Percentiles rank a stretch among this genome's conserved stretches.
Conservation (phyloP, 768 basidiomycete genomes). For the Boletus insuetus region DNA sequence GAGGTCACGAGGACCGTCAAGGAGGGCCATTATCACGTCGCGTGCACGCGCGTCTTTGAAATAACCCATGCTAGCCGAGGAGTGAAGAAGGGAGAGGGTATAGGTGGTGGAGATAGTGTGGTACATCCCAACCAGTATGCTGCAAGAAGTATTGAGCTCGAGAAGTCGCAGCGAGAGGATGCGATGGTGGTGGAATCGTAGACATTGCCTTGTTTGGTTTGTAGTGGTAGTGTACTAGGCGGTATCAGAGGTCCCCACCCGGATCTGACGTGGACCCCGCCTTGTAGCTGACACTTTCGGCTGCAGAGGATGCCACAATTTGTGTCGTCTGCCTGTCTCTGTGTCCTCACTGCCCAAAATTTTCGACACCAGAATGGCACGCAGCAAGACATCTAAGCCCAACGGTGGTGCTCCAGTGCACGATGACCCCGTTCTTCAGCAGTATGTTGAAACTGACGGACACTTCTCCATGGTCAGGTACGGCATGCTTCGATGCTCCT, state of each 20-base stretch:
- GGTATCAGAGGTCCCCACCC: slow-evolving; percentile 20
- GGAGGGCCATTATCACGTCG: slow-evolving; percentile 84
- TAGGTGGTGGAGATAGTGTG: slow-evolving; percentile 82
- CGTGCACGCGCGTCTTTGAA: slow-evolving; percentile 96
- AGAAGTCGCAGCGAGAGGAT: slow-evolving; percentile 42
- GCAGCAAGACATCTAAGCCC: slow-evolving; percentile 28
- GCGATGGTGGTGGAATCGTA: slow-evolving; percentile 42
- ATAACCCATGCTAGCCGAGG: slow-evolving; percentile 73
- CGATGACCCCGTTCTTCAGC: slow-evolving; percentile 52
- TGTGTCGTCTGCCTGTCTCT: slow-evolving; percentile 29
- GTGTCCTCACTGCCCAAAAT: not conserved
- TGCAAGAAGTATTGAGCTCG: slow-evolving; percentile 67
- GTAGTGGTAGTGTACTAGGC: not conserved
- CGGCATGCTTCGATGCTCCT: slow-evolving; percentile 3
- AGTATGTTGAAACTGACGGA: slow-evolving; percentile 86
- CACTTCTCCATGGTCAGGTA: slow-evolving; percentile 98
- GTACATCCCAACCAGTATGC: slow-evolving; percentile 94
- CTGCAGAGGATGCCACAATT: slow-evolving; percentile 16
- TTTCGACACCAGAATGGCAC: slow-evolving; percentile 18
- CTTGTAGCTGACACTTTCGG: slow-evolving; percentile 6
- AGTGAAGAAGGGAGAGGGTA: slow-evolving; percentile 86
- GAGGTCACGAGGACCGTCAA: slow-evolving; percentile 84
- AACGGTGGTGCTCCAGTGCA: slow-evolving; percentile 17
- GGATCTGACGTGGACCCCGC: slow-evolving; percentile 15
- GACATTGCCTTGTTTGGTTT: not conserved